Percentiles rank a stretch among this genome's conserved stretches.
Evolutionary conservation across 345 rosid genomes (phyloP).

Genomic region (Anacardium occidentale): DNA sequence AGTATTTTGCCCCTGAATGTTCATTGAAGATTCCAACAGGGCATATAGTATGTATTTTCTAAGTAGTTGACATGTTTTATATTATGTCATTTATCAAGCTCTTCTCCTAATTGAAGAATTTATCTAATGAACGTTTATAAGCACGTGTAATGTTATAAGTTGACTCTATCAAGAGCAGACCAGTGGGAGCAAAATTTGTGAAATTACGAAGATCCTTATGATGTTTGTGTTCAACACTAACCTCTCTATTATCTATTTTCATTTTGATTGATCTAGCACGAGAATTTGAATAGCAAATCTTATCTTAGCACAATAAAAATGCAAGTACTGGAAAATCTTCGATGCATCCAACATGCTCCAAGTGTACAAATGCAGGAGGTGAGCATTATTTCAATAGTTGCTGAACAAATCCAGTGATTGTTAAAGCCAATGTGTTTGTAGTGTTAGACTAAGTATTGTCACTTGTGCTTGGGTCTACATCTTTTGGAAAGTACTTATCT

Average conservation of each 20-base stretch:
- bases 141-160: not conserved
- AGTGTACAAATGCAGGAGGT: slow-evolving; percentile 99
- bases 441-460: not conserved
- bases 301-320: slow-evolving; percentile 78
- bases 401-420: not conserved
- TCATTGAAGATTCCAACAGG: slow-evolving; percentile 81
- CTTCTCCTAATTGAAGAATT: slow-evolving; percentile 6
- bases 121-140: slow-evolving; percentile 1
- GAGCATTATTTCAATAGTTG: slow-evolving; percentile 18
- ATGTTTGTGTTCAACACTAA: not conserved
- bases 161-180: not conserved
- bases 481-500: not conserved
- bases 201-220: not conserved
- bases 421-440: not conserved
- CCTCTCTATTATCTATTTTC: slow-evolving; percentile 6
- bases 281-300: slow-evolving; percentile 83
- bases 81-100: not conserved
- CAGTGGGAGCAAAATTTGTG: not conserved
- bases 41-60: slow-evolving; percentile 57
- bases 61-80: not conserved
- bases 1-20: slow-evolving; percentile 86
- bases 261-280: slow-evolving; percentile 50
- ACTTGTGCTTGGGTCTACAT: not conserved
- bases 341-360: slow-evolving; percentile 91
- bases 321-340: slow-evolving; percentile 89